Evolutionary conservation across 495 filamentous ascomycete species (phyloP).

Genomic region (Penicillium canescens): DNA sequence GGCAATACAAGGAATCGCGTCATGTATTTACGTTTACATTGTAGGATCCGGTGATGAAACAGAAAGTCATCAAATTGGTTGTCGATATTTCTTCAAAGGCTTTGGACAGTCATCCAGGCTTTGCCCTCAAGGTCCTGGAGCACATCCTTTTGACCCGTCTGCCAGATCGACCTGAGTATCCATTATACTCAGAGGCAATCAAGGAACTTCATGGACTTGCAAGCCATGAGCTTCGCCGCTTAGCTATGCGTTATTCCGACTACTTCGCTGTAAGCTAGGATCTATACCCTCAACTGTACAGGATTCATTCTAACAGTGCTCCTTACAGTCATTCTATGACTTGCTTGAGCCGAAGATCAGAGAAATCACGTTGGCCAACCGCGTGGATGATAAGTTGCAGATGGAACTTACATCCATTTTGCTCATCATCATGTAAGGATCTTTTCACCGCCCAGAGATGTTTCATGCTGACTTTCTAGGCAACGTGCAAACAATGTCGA

Average conservation of each 20-base stretch:
- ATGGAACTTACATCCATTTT: conserved; percentile 71
- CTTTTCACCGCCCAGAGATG: background rate
- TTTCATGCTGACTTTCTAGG: conserved; percentile 32
- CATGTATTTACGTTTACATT: background rate
- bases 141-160: conserved; percentile 83
- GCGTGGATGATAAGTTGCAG: conserved; percentile 71
- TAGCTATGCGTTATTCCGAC: conserved; percentile 88
- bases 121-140: conserved; percentile 85
- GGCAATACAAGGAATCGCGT: background rate
- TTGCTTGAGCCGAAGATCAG: conserved; percentile 79
- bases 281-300: background rate
- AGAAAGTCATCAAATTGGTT: conserved; percentile 77
- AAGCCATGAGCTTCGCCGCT: conserved; percentile 81
- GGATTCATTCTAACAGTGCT: conserved; percentile 12
- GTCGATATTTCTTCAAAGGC: conserved; percentile 84
- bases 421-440: conserved; percentile 81
- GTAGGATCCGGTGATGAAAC: conserved; percentile 82
- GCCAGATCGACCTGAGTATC: conserved; percentile 63
- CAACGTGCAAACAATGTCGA: conserved; percentile 83
- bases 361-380: conserved; percentile 72
- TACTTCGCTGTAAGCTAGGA: conserved; percentile 65
- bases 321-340: conserved; percentile 71
- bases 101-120: conserved; percentile 71
- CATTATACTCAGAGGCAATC: conserved; percentile 84
- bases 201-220: conserved; percentile 80